These are phyloP conservation scores for Syzygium grande DNA, from an alignment of 345 rosid genomes.

Conservation along the genomic window DNA sequence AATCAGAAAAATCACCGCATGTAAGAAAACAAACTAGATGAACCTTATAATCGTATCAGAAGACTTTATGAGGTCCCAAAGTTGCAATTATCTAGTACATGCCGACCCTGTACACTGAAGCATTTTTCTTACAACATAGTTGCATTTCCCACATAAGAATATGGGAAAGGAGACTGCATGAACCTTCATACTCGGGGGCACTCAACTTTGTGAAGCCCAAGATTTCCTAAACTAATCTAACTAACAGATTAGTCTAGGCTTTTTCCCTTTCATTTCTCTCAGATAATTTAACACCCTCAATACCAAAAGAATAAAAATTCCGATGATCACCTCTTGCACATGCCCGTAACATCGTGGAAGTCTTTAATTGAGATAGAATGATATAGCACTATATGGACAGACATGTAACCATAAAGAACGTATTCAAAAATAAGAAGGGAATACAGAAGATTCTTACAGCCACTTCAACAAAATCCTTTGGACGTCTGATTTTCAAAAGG, in stretches of 20 bases:
- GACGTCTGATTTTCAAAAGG: constrained; percentile 69
- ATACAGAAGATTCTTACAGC: constrained; percentile 46
- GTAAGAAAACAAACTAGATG: not conserved
- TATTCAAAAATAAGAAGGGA: not conserved
- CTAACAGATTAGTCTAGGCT: not conserved
- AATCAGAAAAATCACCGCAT: not conserved
- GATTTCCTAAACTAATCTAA: not conserved
- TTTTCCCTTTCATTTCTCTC: not conserved
- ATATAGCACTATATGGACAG: not conserved
- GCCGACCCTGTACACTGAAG: not conserved
- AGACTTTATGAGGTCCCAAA: not conserved
- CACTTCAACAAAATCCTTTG: constrained; percentile 75
- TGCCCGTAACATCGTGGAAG: not conserved
- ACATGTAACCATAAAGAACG: not conserved
- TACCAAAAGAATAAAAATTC: not conserved
- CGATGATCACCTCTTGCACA: not conserved
- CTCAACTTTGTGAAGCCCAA: not conserved
- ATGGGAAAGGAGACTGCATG: not conserved
- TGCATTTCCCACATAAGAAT: not conserved
- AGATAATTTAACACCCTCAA: not conserved
- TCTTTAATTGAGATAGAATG: not conserved
- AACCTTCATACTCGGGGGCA: not conserved
- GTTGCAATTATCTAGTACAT: not conserved
- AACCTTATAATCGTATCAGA: not conserved
- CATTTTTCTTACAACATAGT: not conserved